Base-by-base conservation (phyloP, 495 filamentous ascomycete genomes). In the Penicillium roqueforti region DNA sequence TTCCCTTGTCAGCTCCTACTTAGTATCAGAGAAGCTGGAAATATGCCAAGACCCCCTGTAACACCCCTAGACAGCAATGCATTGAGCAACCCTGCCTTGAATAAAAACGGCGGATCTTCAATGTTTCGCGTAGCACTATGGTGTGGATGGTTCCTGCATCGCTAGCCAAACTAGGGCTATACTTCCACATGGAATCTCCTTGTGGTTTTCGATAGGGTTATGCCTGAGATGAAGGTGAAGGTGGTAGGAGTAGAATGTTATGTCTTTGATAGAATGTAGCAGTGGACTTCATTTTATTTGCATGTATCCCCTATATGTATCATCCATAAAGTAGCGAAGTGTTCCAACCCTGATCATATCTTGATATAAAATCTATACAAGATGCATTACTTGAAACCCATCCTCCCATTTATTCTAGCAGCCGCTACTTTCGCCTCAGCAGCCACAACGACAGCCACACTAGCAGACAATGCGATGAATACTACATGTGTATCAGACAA, bases 221-320 rank as follows among this genome's bases (percentile, higher is more conserved):
- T 13, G 13, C 31, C 31, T 14, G 5, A 14, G 5, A 14, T 34
- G 13, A 34, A 34, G 31, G 3, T 14, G 4, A 2, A 23, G 22
- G n/a, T n/a, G 6, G 31, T 34, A 34, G 10, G 47, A 20, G n/a
- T 41, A 28, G 48, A 51, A 51, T 51, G 48, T 23, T 32, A 13
- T 51, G 48, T 51, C 48, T 51, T 41, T 41, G 26, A 31, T 10
- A 31, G 37, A 40, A 50, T 50, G 37, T 20, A 22, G 16, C 22
- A 13, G 19, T 6, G 40, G 23, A 16, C 7, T 8, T 44, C 6
- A n/a, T 8, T 44, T 16, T 42, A 23, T 25, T 6, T 28, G 11
- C n/a, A n/a, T 14, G 0, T n/a, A 19, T 29, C 13, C 9, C 3
- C 0, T 18, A 20, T 1, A 13, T 6, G 9, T 34, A 34, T 34